Percentiles rank a stretch among this genome's conserved stretches.
These are phyloP conservation scores for Coix lacrymajobi DNA, from an alignment of 176 grass and related monocot species.

Conservation along the genomic window DNA sequence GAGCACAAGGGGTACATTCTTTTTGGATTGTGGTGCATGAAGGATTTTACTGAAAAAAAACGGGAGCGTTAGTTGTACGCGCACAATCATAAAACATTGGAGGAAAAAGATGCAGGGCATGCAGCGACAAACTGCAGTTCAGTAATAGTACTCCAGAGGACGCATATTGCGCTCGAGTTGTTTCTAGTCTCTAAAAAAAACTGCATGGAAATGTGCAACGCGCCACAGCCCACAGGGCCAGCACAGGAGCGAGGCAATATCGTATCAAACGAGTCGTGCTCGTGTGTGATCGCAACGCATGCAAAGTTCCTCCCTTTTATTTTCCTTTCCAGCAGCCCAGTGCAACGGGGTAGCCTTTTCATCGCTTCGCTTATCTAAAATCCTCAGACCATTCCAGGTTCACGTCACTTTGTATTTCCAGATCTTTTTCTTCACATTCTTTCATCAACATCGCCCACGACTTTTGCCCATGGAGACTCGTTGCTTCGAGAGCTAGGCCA, in stretches of 20 bases:
- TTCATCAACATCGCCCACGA: background rate
- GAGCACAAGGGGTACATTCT: conserved; percentile 14
- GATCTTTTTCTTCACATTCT: background rate
- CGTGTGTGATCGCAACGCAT: background rate
- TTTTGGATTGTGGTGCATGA: conserved; percentile 18
- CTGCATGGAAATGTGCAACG: background rate
- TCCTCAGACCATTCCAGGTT: background rate
- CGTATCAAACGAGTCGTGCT: background rate
- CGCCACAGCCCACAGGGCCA: background rate
- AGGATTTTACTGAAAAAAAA: conserved; percentile 28
- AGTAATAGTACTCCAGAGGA: background rate
- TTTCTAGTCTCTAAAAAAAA: too few species aligned
- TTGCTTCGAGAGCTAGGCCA: background rate
- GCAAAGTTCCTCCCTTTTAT: background rate
- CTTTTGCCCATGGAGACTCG: background rate
- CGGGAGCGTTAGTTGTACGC: conserved; percentile 36
- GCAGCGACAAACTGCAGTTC: background rate
- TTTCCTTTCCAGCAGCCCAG: background rate
- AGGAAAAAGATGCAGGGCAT: background rate
- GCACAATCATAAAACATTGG: conserved; percentile 9
- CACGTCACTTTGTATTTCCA: conserved; percentile 4
- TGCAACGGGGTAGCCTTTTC: background rate
- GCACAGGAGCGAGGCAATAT: background rate
- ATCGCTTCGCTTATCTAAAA: background rate
- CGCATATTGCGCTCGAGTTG: too few species aligned